phyloP scores from a whole-genome alignment of 768 basidiomycete species.

The Lactarius deliciosus region DNA sequence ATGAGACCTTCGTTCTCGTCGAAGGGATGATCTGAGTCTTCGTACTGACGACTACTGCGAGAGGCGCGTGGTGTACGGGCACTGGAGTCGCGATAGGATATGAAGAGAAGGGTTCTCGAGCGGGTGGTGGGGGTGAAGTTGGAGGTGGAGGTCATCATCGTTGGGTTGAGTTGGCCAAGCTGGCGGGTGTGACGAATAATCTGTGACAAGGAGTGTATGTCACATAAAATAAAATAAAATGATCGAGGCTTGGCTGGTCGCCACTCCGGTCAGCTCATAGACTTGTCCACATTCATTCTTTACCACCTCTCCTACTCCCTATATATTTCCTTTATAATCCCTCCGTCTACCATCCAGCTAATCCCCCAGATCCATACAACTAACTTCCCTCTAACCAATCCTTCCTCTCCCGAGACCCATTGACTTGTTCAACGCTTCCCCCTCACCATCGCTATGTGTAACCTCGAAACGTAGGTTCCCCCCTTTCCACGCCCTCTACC shows the following conservation, averaged over 20 bases:
- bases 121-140: slow-evolving; percentile 54
- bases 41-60: slow-evolving; percentile 41
- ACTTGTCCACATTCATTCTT: slow-evolving; percentile 11
- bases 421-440: not conserved
- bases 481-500: slow-evolving; percentile 28
- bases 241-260: slow-evolving; percentile 1
- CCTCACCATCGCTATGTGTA: slow-evolving; percentile 36
- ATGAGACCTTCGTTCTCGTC: slow-evolving; percentile 74
- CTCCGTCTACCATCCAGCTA: slow-evolving; percentile 25
- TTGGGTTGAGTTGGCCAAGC: slow-evolving; percentile 19
- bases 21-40: slow-evolving; percentile 49
- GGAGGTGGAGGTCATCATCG: slow-evolving; percentile 31
- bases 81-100: slow-evolving; percentile 86
- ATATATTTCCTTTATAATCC: slow-evolving; percentile 25
- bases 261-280: not conserved
- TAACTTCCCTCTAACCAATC: slow-evolving; percentile 6
- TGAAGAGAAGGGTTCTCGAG: slow-evolving; percentile 88
- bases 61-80: slow-evolving; percentile 46
- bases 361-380: slow-evolving; percentile 23
- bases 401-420: slow-evolving; percentile 8
- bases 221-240: not conserved
- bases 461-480: slow-evolving; percentile 42
- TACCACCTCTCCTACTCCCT: slow-evolving; percentile 22
- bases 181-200: not conserved
- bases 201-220: not conserved